Percentiles rank a stretch among this genome's conserved stretches.
Evolutionary conservation across 495 filamentous ascomycete species (phyloP).

Genomic region (Penicillium chermesinum): DNA sequence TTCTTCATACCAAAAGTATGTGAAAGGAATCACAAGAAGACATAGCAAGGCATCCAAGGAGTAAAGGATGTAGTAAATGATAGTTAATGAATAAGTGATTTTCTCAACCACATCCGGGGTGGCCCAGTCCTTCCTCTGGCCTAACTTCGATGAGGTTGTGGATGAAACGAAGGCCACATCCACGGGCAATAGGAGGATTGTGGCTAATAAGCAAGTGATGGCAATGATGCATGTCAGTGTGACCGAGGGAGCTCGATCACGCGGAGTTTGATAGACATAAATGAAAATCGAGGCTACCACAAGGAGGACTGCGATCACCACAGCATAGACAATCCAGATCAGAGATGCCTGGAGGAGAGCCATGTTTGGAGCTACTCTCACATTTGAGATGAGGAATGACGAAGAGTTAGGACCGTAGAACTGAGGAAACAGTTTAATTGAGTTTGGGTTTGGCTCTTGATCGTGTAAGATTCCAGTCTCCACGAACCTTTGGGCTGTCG

Average conservation of each 20-base stretch:
- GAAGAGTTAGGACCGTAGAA: neutral
- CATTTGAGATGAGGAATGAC: neutral
- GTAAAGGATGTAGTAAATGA: slow-evolving; percentile 91
- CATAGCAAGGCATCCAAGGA: slow-evolving; percentile 89
- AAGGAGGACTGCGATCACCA: slow-evolving; percentile 66
- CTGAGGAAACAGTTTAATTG: no score
- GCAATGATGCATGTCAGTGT: slow-evolving; percentile 80
- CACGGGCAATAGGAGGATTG: slow-evolving; percentile 85
- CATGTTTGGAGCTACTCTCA: slow-evolving; percentile 42
- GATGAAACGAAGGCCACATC: slow-evolving; percentile 93
- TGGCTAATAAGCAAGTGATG: slow-evolving; percentile 81
- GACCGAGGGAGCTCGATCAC: slow-evolving; percentile 76
- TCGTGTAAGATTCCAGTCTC: neutral
- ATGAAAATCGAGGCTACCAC: slow-evolving; percentile 74
- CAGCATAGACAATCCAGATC: slow-evolving; percentile 88
- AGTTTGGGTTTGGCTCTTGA: no score
- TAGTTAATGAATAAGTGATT: slow-evolving; percentile 72
- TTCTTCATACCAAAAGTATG: slow-evolving; percentile 98
- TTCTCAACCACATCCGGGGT: slow-evolving; percentile 67
- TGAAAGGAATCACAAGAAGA: slow-evolving; percentile 84
- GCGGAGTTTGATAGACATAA: slow-evolving; percentile 78
- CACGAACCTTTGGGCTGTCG: neutral
- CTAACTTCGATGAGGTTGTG: slow-evolving; percentile 68
- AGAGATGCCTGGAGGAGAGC: slow-evolving; percentile 74
- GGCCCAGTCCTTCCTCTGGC: slow-evolving; percentile 91